A percentile compares a stretch with the other conserved stretches of the same genome.
Conservation (phyloP, 78 protist genomes). For the Dictyostelium capitatum region DNA sequence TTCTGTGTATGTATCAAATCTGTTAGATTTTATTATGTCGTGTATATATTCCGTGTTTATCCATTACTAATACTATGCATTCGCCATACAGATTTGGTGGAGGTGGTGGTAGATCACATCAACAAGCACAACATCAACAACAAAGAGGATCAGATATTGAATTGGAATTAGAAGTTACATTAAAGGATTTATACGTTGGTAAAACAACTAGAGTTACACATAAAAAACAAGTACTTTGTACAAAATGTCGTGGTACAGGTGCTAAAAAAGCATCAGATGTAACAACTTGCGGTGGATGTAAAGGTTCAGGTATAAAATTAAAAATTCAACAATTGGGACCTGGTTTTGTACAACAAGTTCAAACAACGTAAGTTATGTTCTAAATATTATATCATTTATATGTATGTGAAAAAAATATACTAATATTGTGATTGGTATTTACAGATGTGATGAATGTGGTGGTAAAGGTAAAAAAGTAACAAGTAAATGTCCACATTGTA, state of each 20-base stretch:
- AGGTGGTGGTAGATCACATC: conserved; percentile 33
- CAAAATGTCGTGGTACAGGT: conserved; percentile 90
- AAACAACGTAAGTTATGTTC: conserved; percentile 70
- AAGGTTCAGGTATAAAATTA: conserved; percentile 80
- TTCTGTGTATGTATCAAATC: background rate
- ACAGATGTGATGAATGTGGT: conserved; percentile 87
- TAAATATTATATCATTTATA: too few relatives aligned
- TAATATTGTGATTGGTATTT: too few relatives aligned
- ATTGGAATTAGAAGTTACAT: conserved; percentile 80
- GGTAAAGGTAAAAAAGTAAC: conserved; percentile 88
- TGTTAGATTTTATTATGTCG: background rate
- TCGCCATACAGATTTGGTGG: conserved; percentile 25
- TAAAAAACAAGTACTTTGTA: conserved; percentile 82
- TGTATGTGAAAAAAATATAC: background rate
- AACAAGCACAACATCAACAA: conserved; percentile 43
- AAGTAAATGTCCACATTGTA: conserved; percentile 74
- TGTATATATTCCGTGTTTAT: too few relatives aligned
- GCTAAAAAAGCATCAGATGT: conserved; percentile 86
- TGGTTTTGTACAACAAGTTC: conserved; percentile 90
- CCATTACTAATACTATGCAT: too few relatives aligned
- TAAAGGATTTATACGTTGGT: conserved; percentile 90
- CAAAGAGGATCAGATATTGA: conserved; percentile 84
- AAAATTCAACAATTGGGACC: conserved; percentile 89
- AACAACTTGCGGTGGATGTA: conserved; percentile 75
- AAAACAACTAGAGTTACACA: conserved; percentile 63